Evolutionary conservation across 2,329 filamentous ascomycete genomes (phyloP).

Genomic region (Westerdykella aurantiaca): DNA sequence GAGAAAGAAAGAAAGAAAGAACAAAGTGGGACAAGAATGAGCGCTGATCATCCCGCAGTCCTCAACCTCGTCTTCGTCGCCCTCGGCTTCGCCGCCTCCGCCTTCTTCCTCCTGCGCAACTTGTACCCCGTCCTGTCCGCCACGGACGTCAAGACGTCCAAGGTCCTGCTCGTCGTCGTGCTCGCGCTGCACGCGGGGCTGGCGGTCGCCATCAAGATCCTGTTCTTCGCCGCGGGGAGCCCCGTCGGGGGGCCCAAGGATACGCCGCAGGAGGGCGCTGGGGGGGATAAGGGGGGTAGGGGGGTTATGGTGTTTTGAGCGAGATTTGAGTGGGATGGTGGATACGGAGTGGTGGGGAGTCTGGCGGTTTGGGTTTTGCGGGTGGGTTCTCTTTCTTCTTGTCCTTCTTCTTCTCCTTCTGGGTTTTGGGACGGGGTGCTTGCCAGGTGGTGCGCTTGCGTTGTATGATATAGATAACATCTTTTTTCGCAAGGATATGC

Average conservation of each 20-base stretch:
- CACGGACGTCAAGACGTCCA: conserved; percentile 86
- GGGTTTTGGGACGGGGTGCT: no score
- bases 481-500: no score
- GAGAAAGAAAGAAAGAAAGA: background rate
- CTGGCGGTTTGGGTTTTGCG: no score
- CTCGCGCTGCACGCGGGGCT: conserved; percentile 82
- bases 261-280: conserved; percentile 13
- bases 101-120: conserved; percentile 37
- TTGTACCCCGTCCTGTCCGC: conserved; percentile 75
- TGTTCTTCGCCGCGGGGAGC: conserved; percentile 74
- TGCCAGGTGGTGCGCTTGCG: no score
- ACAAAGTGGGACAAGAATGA: background rate
- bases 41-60: no score
- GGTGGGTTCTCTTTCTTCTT: no score
- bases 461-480: no score
- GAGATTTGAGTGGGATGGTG: background rate
- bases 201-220: conserved; percentile 86
- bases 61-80: conserved; percentile 94
- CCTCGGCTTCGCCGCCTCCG: conserved; percentile 45
- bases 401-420: no score
- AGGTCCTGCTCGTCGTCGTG: conserved; percentile 77
- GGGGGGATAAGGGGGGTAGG: conserved; percentile 17
- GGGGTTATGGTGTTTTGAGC: conserved; percentile 16
- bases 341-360: background rate
- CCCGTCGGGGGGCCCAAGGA: conserved; percentile 25